Evolutionary conservation across 2,329 filamentous ascomycete species (phyloP), one percentile per base, ranked within the genome.

Genomic region (Exophiala mesophila): DNA sequence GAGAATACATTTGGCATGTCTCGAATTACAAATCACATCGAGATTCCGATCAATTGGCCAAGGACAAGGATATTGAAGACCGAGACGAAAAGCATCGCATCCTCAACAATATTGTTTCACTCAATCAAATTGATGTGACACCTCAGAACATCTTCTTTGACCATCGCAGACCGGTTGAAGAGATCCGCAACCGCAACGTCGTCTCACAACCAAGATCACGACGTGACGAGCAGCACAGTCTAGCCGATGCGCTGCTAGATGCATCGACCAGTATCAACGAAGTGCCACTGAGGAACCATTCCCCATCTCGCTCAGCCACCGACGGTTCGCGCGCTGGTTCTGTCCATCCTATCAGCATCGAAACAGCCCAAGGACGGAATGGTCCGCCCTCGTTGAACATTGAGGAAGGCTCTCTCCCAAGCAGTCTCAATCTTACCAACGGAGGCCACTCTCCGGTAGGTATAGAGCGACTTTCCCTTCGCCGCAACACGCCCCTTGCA

Each of bases 101-200:
- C 3, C 66, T 73, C n/a, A 60, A 84, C 53, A 77, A 77, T 38
- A 78, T 95, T 9, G 75, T 97, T 5, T 74, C 81, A 1, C 66
- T 97, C 17, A 83, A 85, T 50, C 81, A 80, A 29, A 69, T 94
- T 38, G 80, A 82, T 9, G 80, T 96, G 21, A 85, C 82, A 2
- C 84, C 86, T 3, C 87, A 95, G 59, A 97, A 87, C 0, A 83
- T 98, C 1, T 84, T 97, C 59, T 97, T 97, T 57, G 88, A 96
- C 53, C 88, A 89, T 41, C 77, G 40, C 53, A 50, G 52, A 52
- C 45, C 32, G 53, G 59, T 26, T 21, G 55, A n/a, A 48, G 52
- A 24, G 57, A 55, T 37, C 32, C 47, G 41, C 55, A 57, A 41
- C 62, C 45, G 54, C 62, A 39, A 54, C 58, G 32, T 24, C 24